Evolutionary conservation across 2,329 filamentous ascomycete genomes (phyloP), one percentile per base, ranked within the genome.

Genomic region (Xylaria sp.): DNA sequence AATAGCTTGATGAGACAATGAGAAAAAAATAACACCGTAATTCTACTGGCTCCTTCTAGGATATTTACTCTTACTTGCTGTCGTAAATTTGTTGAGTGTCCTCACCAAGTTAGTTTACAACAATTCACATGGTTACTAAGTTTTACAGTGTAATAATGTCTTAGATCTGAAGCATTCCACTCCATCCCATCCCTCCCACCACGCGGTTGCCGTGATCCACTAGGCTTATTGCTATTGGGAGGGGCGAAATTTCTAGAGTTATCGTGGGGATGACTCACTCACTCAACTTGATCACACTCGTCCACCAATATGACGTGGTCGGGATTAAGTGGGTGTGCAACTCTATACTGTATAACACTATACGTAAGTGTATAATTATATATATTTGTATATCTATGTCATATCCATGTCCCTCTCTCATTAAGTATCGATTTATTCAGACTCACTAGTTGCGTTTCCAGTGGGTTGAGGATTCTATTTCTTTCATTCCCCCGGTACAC

Each of bases 271-370:
- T 8, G 50, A 50, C 5, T 16, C 32, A 61, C 29, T 70, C 65
- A 66, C 44, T 68, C 65, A 69, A 64, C 47, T 35, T 12, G 40
- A 60, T 55, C 27, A 55, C 61, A 47, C 29, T 54, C 29, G 32
- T 48, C 21, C 21, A 35, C 18, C 48, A 23, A 44, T 21, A 50
- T 70, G 69, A 70, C 69, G 65, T 70, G 65, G 58, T 63, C 58
- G 59, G 55, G 40, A 23, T 27, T 53, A 64, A 64, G 64, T 67
- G 68, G 68, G 29, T 6, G 35, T 44, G 23, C 25, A 16, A 35
- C 8, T 42, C 27, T 58, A 53, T 60, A 44, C 18, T 25, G n/a
- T 42, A 40, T 29, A n/a, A n/a, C n/a, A n/a, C n/a, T n/a, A 37
- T 47, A 35, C 18, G 3, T 35, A 32, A n/a, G n/a, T 23, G 12